phyloP scores from a whole-genome alignment of 441 rosid species.

The Dalechampia spathulata region DNA sequence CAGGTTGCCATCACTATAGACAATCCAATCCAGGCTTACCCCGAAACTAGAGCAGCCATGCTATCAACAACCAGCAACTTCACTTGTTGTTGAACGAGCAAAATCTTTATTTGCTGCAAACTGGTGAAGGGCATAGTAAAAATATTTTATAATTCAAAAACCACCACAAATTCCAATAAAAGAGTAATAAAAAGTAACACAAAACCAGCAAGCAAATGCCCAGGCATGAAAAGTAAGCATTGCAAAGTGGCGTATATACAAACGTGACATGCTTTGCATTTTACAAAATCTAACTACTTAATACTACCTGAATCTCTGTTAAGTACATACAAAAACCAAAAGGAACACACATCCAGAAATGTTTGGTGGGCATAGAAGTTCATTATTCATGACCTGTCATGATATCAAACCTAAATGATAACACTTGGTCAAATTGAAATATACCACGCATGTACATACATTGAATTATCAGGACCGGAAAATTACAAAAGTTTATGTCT shows the following conservation, averaged over 20 bases:
- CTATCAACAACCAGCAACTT: slow-evolving; percentile 82
- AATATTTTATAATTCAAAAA: not conserved
- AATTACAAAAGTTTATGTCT: not conserved
- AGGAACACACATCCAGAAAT: not conserved
- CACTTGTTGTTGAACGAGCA: slow-evolving; percentile 63
- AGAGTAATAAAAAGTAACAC: not conserved
- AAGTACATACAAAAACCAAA: not conserved
- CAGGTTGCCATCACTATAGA: not conserved
- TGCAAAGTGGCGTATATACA: not conserved
- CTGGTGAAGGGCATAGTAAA: slow-evolving; percentile 26
- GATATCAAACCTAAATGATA: not conserved
- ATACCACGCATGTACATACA: not conserved
- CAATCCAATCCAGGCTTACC: slow-evolving; percentile 33
- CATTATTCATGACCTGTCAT: not conserved
- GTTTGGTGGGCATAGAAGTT: not conserved
- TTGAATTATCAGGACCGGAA: not conserved
- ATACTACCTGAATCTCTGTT: not conserved
- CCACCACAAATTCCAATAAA: not conserved
- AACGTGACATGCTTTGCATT: not conserved
- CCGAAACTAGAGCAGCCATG: slow-evolving; percentile 86
- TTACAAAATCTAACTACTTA: not conserved
- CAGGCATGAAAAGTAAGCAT: not conserved
- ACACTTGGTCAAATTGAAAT: not conserved
- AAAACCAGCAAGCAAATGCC: not conserved
- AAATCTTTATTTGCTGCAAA: slow-evolving; percentile 72